Evolutionary conservation across 345 rosid genomes (phyloP).

Genomic region (thale cress (Arabidopsis thaliana)): TAIR10.1 NC_003076.8:5060501-5061000

Average conservation of each 20-base stretch:
- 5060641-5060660: not conserved
- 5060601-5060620: not conserved
- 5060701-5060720: constrained; percentile 56
- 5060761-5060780: constrained; percentile 72
- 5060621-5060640: not conserved
- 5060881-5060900: constrained; percentile 4
- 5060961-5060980: constrained; percentile 24
- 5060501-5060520: constrained; percentile 55
- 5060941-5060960: constrained; percentile 70
- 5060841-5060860: constrained; percentile 11
- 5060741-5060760: constrained; percentile 83
- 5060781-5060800: constrained; percentile 85
- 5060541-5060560: constrained; percentile 96
- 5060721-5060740: constrained; percentile 69
- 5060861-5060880: not conserved
- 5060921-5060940: constrained; percentile 90
- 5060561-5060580: constrained; percentile 56
- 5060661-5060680: constrained; percentile 3
- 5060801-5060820: constrained; percentile 9
- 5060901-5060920: constrained; percentile 64
- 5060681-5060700: not conserved
- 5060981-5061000: not conserved
- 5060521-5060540: constrained; percentile 87
- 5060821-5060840: constrained; percentile 25
- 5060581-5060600: constrained; percentile 32